phyloP scores from a whole-genome alignment of 805 yeast species.

The Wickerhamomyces tratensis region DNA sequence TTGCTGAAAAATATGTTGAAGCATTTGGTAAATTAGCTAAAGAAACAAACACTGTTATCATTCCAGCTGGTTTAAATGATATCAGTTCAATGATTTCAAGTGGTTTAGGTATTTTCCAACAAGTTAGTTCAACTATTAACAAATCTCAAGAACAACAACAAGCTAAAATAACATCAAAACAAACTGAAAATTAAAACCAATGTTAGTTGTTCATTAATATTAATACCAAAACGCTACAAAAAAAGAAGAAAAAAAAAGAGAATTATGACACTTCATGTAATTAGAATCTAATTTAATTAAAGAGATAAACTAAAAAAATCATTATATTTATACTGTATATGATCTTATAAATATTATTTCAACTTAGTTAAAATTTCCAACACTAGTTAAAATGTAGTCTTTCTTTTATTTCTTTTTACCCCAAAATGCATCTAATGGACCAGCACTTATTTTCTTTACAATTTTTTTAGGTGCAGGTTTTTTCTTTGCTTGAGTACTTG shows the following conservation, averaged over 20 bases:
- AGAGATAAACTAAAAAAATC: too few species aligned
- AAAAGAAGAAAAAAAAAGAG: too few species aligned
- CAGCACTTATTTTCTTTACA: conserved; percentile 46
- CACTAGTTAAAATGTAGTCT: background rate
- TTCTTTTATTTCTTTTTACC: conserved; percentile 28
- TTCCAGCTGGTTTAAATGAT: conserved; percentile 71
- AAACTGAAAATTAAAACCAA: too few species aligned
- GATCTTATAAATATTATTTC: background rate
- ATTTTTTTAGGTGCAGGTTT: conserved; percentile 22
- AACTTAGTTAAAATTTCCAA: background rate
- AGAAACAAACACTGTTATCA: conserved; percentile 67
- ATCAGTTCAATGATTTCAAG: conserved; percentile 66
- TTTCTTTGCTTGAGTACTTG: conserved; percentile 17
- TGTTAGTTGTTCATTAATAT: too few species aligned
- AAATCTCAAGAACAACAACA: background rate
- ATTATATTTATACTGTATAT: too few species aligned
- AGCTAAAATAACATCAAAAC: too few species aligned
- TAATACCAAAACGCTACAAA: too few species aligned
- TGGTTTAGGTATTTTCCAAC: conserved; percentile 64
- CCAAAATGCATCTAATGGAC: conserved; percentile 61
- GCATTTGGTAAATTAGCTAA: conserved; percentile 79
- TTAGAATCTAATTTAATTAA: too few species aligned
- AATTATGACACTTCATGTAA: too few species aligned
- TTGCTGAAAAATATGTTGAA: conserved; percentile 76
- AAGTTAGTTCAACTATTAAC: conserved; percentile 25